These are phyloP conservation scores for Triticum urartu DNA, from an alignment of 176 grass and related monocot genomes.

Conservation along the genomic window DNA sequence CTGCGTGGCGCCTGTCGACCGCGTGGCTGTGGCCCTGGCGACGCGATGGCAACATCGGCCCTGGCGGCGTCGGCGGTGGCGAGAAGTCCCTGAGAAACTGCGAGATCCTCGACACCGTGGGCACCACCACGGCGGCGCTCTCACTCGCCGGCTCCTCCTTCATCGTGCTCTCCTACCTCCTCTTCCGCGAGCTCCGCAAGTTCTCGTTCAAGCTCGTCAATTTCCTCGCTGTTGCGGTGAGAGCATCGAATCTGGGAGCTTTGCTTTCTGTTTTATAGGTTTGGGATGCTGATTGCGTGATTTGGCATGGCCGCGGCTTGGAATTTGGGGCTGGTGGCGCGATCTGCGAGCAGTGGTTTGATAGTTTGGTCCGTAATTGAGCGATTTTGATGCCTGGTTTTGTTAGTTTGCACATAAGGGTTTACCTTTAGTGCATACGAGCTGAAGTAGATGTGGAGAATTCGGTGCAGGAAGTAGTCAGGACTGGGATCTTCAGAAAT, in stretches of 20 bases:
- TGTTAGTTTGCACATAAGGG: too few relatives aligned
- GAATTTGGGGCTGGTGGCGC: background rate
- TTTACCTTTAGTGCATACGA: too few relatives aligned
- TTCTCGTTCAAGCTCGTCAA: constrained; percentile 99
- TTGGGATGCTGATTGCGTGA: background rate
- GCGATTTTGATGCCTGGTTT: too few relatives aligned
- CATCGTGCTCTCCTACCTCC: constrained; percentile 92
- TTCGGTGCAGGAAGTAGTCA: background rate
- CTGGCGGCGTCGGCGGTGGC: constrained; percentile 4
- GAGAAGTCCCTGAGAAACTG: constrained; percentile 43
- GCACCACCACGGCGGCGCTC: constrained; percentile 60
- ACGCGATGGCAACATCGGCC: constrained; percentile 34
- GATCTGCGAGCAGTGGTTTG: background rate
- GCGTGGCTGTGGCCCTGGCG: background rate
- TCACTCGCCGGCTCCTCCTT: constrained; percentile 84
- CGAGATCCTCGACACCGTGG: constrained; percentile 48
- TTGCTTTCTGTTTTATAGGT: too few relatives aligned
- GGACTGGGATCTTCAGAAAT: constrained; percentile 25
- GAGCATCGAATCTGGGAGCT: background rate
- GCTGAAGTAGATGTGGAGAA: background rate
- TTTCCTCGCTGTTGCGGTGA: constrained; percentile 86
- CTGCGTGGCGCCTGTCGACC: too few relatives aligned
- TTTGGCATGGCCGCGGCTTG: background rate
- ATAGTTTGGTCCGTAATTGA: background rate
- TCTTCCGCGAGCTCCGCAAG: constrained; percentile 97